A percentile compares a stretch with the other conserved stretches of the same genome.
Conservation (phyloP, 164 flowering plant genomes). For the Brasenia schreberi region DNA sequence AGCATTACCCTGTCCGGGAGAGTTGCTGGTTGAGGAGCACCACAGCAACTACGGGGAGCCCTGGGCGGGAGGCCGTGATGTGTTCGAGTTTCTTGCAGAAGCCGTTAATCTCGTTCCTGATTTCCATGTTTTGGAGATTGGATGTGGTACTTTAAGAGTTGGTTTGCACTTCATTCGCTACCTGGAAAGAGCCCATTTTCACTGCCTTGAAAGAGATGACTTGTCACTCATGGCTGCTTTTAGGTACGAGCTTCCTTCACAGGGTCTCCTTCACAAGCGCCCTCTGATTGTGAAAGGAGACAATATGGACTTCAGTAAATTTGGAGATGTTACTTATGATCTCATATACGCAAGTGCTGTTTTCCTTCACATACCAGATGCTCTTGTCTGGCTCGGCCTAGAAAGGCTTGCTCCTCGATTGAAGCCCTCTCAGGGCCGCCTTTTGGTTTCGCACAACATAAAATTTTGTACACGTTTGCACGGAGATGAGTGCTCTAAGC, state of each 20-base stretch:
- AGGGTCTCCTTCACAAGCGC: constrained; percentile 71
- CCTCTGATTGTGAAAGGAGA: constrained; percentile 82
- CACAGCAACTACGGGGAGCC: constrained; percentile 99
- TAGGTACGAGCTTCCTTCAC: constrained; percentile 91
- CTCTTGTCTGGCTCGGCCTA: constrained; percentile 87
- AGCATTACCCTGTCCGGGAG: constrained; percentile 78
- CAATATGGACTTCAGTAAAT: constrained; percentile 78
- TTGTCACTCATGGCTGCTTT: constrained; percentile 90
- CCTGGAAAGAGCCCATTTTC: constrained; percentile 49
- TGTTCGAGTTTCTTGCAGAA: constrained; percentile 83
- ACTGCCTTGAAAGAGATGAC: constrained; percentile 87
- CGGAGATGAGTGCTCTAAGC: constrained; percentile 74
- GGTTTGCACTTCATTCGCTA: constrained; percentile 84
- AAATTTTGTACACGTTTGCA: constrained; percentile 91
- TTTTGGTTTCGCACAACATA: constrained; percentile 84
- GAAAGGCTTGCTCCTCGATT: constrained; percentile 54
- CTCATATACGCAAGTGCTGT: constrained; percentile 97
- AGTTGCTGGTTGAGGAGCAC: constrained; percentile 85
- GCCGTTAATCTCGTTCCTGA: constrained; percentile 32
- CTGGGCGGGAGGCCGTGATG: constrained; percentile 98
- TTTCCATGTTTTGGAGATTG: constrained; percentile 76
- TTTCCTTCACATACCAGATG: constrained; percentile 91
- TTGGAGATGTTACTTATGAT: constrained; percentile 51
- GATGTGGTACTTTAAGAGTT: constrained; percentile 93
- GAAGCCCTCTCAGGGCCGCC: constrained; percentile 66